Conservation (phyloP, 352 stramenopile genomes). For the Pythium periplocum region DNA sequence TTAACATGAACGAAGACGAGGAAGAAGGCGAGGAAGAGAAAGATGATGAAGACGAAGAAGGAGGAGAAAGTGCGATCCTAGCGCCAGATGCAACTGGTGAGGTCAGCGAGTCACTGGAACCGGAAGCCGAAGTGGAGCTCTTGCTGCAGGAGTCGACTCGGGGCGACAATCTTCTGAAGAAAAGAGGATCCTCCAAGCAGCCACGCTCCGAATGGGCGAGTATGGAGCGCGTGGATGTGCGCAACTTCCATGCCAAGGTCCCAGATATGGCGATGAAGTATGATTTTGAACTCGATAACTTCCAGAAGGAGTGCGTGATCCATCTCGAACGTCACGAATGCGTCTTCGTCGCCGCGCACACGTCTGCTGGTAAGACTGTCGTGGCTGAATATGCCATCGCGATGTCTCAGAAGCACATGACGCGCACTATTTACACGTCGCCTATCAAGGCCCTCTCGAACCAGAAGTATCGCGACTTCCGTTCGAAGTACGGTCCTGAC, state of each 20-base stretch:
- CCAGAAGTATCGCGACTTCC: constrained; percentile 98
- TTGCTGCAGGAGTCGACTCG: constrained; percentile 26
- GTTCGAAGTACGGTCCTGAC: constrained; percentile 87
- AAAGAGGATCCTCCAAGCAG: too few relatives aligned
- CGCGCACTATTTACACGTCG: constrained; percentile 95
- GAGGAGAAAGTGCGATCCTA: not conserved
- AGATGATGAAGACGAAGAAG: not conserved
- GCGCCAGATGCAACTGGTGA: too few relatives aligned
- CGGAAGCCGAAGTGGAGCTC: constrained; percentile 46
- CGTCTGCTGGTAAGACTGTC: constrained; percentile 97
- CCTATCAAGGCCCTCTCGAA: constrained; percentile 98
- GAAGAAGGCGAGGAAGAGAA: constrained; percentile 10
- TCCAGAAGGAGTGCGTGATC: constrained; percentile 96
- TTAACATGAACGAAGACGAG: constrained; percentile 39
- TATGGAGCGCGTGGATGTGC: constrained; percentile 60
- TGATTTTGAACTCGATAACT: constrained; percentile 90
- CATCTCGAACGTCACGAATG: constrained; percentile 92
- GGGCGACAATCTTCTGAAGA: not conserved
- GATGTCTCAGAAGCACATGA: constrained; percentile 89
- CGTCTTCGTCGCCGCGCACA: constrained; percentile 97
- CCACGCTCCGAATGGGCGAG: constrained; percentile 62
- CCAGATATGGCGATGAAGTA: constrained; percentile 81
- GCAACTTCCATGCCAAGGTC: constrained; percentile 81
- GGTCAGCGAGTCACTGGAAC: constrained; percentile 20
- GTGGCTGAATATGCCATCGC: constrained; percentile 98